Base-by-base conservation (phyloP, 208 protist species). In the Leishmania tarentolae region DNA sequence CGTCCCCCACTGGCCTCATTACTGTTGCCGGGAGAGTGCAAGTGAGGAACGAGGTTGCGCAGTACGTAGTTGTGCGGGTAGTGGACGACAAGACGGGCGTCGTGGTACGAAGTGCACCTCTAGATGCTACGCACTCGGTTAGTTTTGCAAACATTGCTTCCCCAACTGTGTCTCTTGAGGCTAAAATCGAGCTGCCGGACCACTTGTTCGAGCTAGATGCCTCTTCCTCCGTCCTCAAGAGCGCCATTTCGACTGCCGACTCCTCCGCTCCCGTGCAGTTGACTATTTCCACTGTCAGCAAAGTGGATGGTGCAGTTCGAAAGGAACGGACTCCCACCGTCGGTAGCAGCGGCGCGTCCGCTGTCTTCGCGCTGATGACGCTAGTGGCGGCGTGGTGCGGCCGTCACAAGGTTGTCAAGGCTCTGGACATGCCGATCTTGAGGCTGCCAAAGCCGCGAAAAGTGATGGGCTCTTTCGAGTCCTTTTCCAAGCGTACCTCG, bases 71-170 rank as follows among this genome's bases (percentile, higher is more conserved):
- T 56, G 83, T 96, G 63, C 90, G 88, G 46, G 90, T 88, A 0
- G 82, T 96, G 75, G 89, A 96, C 57, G 83, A 86, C 56, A 75
- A 63, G 56, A 92, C 78, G 37, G 90, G 90, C 31, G 78, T 81
- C 31, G 87, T 94, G n/a, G 80, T 92, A n/a, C 90, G 92, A 76
- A 91, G 83, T 37, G 79, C 78, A 19, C 85, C 80, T 28, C 83
- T 94, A 24, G 90, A 93, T 65, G 75, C 78, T n/a, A 94, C 89
- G 50, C 86, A 79, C 83, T 92, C 86, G 28, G 93, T 96, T 86
- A 87, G 87, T 72, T 93, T 96, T 71, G 71, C 85, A 57, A 88
- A 84, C 37, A 85, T 96, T 19, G 84, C 87, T 13, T 70, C 65
- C n/a, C 75, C 86, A 2, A 85, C 80, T 31, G 78, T 82, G 31